Conservation (phyloP, 495 filamentous ascomycete genomes). For the Alectoria sarmentosa region DNA sequence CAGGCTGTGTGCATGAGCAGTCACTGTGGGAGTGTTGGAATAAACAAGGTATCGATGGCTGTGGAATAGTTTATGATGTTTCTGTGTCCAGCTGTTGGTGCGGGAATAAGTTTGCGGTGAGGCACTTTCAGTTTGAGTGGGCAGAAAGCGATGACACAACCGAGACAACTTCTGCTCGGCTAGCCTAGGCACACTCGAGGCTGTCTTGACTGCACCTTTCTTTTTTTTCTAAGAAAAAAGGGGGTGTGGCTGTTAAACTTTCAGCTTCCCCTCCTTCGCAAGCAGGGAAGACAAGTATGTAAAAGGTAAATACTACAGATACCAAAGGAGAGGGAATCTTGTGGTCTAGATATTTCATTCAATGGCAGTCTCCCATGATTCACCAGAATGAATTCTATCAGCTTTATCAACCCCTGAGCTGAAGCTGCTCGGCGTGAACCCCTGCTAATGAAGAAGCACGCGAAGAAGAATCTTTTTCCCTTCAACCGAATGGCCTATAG, state of each 20-base stretch:
- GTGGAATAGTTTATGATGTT: not conserved
- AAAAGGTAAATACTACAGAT: not conserved
- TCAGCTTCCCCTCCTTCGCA: no score
- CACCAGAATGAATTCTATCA: no score
- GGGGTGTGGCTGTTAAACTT: no score
- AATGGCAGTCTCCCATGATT: not conserved
- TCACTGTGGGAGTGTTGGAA: not conserved
- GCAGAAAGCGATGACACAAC: not conserved
- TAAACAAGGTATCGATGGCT: not conserved
- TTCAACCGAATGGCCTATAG: not conserved
- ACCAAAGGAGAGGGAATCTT: not conserved
- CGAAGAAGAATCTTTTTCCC: not conserved
- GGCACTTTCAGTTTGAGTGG: not conserved
- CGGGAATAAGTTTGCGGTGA: slow-evolving; percentile 5
- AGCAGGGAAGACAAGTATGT: no score
- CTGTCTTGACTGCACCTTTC: no score
- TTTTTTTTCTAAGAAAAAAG: no score
- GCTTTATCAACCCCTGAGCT: no score
- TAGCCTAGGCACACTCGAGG: not conserved
- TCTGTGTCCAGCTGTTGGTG: not conserved
- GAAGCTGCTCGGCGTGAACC: not conserved
- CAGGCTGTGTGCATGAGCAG: slow-evolving; percentile 7
- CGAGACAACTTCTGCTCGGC: not conserved
- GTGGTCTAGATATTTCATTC: no score
- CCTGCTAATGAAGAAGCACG: not conserved